Evolutionary conservation across 148 eudicot genomes (phyloP), one percentile per base, ranked within the genome.

Genomic region (Dianthus caryophyllus): DNA sequence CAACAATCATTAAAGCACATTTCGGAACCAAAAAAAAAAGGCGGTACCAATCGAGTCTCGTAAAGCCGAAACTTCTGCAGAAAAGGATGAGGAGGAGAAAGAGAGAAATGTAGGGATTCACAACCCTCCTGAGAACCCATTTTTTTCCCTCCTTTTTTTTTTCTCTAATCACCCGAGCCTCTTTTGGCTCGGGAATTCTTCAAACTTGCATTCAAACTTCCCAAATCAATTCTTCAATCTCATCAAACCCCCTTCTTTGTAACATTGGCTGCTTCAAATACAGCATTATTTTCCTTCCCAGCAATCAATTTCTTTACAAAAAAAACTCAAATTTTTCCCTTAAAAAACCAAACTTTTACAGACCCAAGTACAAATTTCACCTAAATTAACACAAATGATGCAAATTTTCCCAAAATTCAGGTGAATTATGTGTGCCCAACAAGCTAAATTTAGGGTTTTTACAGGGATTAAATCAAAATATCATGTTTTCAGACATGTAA

Each of bases 121-220:
- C 43, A 44, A 63, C 76, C 75, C 66, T 76, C 83, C 29, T 41
- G 60, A 39, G 73, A 55, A 47, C 71, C 79, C 84, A 81, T 81
- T 15, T 68, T 43, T 38, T 43, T 38, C 48, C 66, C 31, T 22
- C 15, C 44, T 50, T 41, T 17, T 18, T 9, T 67, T n/a, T n/a
- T n/a, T n/a, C n/a, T n/a, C n/a, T n/a, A n/a, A n/a, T n/a, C 52
- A 61, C 67, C 93, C 90, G 88, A 89, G 92, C 92, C 89, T 73
- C 76, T 9, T 43, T 2, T 63, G 84, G 90, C 96, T 76, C 84
- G 90, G 90, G 96, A 80, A 64, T 44, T 70, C 75, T 77, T 85
- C 83, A 43, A 55, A 78, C 54, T 44, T 41, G 44, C 79, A 84
- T 82, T 75, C 88, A 89, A 72, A 71, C 29, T 63, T 17, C 49